Evolutionary conservation across 768 basidiomycete species (phyloP), one percentile per base, ranked within the genome.

Genomic region (Phylloporus sp.): DNA sequence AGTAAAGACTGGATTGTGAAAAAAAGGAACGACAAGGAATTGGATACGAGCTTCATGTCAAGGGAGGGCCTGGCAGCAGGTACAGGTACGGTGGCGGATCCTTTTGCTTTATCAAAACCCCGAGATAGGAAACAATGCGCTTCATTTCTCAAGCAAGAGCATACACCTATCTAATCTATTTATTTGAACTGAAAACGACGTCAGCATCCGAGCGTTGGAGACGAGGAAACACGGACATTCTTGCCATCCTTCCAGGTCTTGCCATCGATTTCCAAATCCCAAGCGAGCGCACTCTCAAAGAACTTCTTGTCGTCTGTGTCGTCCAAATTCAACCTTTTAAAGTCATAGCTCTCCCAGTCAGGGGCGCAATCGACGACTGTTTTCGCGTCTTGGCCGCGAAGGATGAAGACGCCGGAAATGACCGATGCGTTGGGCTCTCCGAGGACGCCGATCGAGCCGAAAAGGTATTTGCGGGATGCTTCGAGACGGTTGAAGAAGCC

Each of bases 401-500:
- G 65, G 69, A 99, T 85, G 56, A 98, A 68, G 40, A 69, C 81
- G 63, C 96, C 96, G 36, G 81, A 63, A 70, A 96, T 91, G 64
- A 86, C 45, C 32, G 84, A 89, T 70, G 89, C 74, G 70, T 88
- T 87, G 64, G 74, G 42, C 59, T 71, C 69, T 63, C 96, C 95
- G 48, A 94, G 82, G 18, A 99, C 96, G 65, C 90, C 92, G 37
- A 92, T 67, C 35, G 90, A 94, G 13, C 85, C 95, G 68, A 97
- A 96, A 54, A 94, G 78, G 76, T 96, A 95, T 70, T 96, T 95
- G 69, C 95, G 86, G 20, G 93, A 92, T 9, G 82, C 96, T 73
- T 98, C 96, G 9, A 99, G 82, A 48, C 96, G 90, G 79, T 94
- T 90, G 81, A 94, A 97, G 83, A 95, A 92, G 15, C 95, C 95